Base-by-base conservation (phyloP, 768 basidiomycete species). In the Panaeolus papilionaceus region DNA sequence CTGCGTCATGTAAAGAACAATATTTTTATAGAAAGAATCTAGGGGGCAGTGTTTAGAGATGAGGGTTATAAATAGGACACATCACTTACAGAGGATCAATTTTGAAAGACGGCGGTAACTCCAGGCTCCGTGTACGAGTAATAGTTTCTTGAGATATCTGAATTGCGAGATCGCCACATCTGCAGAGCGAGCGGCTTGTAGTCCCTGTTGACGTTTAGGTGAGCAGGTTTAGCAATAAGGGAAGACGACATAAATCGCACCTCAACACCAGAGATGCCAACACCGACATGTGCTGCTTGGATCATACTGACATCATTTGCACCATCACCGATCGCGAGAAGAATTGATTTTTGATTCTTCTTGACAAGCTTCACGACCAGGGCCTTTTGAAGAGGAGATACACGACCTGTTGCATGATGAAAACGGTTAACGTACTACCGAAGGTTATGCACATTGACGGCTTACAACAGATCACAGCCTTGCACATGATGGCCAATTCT, bases 11-110 rank as follows among this genome's bases (percentile, higher is more conserved):
- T 99, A 99, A 16, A 99, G 85, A 38, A 92, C 92, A 69, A 99
- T 98, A 78, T 99, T 99, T 78, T 99, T 99, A 85, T 99, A 99
- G 82, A 99, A 98, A 1, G 96, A 98, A 79, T 94, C 96, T 98
- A 73, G 38, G 14, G 61, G 16, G 26, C 58, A 49, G 28, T 0
- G 39, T 66, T 64, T 63, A 40, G 61, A 26, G 38, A 18, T 23
- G 8, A 7, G 6, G 18, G 38, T n/a, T 37, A 44, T 5, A 28
- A 38, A 3, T 62, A 23, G 45, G 45, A 26, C 10, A 12, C 20
- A 38, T 58, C 8, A 85, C 95, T 69, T 75, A 96, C 97, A 99
- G 9, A 99, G 84, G 74, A 99, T 96, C 66, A 99, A 86, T 77
- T 97, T 99, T 14, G 96, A 96, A 67, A 99, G 77, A 39, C 98